Base-by-base conservation (phyloP, 495 filamentous ascomycete species). In the Aspergillus hancockii region DNA sequence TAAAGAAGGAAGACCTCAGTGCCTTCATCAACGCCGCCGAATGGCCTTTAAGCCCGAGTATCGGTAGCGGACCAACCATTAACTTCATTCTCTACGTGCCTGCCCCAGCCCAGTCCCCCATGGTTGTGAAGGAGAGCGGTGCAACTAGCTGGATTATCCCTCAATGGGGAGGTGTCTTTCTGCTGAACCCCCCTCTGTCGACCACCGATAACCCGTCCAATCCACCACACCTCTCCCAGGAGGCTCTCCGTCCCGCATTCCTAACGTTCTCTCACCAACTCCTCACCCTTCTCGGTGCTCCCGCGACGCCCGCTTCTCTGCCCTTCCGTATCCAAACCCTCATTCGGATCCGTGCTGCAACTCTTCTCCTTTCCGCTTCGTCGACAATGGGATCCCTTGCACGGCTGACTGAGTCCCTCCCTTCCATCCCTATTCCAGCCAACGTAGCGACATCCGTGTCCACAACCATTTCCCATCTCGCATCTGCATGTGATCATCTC, bases 11-110 rank as follows among this genome's bases (percentile, higher is more conserved):
- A 67, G 92, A 96, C 66, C 81, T 98, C 8, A 90, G 90, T 49
- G 91, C 88, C 31, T 98, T 98, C 68, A 91, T 98, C 73, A 98
- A 98, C 66, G 92, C 92, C 31, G 94, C 94, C 8, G 95, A 98
- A 75, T 98, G 94, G 94, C 94, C 94, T 0, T 75, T 98, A 25
- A 93, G 88, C 63, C 94, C 94, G 16, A 96, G 92, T 67, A 96
- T 98, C 63, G 95, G 93, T 34, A 86, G 80, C 28, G 93, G 92
- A 2, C 93, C 94, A 34, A 97, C 94, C 0, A 83, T 98, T 62
- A 98, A 98, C 75, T 98, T 98, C 65, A 85, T 97, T 54, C 79
- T 98, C 21, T 98, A 93, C 64, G 86, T 96, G 12, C 88, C 88
- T 7, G 71, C 79, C 25, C 71, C 74, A n/a, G 70, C 73, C 4